Conservation (phyloP, 2,329 filamentous ascomycete genomes). For the Waltergamsia citrina region DNA sequence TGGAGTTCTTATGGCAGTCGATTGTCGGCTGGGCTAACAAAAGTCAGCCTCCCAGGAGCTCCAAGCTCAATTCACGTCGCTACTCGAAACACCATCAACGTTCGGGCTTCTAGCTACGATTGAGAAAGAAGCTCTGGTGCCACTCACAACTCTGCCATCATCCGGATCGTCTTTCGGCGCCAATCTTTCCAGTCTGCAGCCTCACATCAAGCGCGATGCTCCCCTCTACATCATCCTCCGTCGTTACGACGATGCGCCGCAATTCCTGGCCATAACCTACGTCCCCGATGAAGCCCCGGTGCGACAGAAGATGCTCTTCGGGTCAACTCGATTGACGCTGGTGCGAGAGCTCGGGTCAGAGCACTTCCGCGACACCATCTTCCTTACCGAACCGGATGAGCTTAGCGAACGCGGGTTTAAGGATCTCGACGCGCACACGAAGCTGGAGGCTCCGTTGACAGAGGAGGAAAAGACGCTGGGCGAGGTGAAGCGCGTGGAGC, state of each 20-base stretch:
- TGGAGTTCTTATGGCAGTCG: conserved; percentile 4
- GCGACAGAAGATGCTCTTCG: conserved; percentile 81
- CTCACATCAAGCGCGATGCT: conserved; percentile 54
- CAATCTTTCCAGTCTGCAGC: conserved; percentile 53
- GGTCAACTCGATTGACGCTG: conserved; percentile 65
- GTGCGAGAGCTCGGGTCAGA: conserved; percentile 70
- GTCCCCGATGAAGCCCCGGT: conserved; percentile 72
- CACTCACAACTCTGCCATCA: conserved; percentile 43
- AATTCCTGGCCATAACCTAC: conserved; percentile 64
- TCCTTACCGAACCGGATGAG: conserved; percentile 61
- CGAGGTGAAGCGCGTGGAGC: conserved; percentile 67
- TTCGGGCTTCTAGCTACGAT: conserved; percentile 69
- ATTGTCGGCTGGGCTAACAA: conserved; percentile 5
- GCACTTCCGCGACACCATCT: conserved; percentile 68
- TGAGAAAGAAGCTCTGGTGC: conserved; percentile 56
- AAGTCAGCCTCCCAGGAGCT: conserved; percentile 66
- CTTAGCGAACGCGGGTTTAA: conserved; percentile 60
- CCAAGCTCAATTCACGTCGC: conserved; percentile 58
- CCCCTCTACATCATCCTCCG: conserved; percentile 70
- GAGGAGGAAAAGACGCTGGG: conserved; percentile 66
- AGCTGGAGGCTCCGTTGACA: conserved; percentile 60
- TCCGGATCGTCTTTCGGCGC: conserved; percentile 47
- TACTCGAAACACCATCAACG: conserved; percentile 51
- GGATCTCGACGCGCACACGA: conserved; percentile 60
- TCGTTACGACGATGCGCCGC: conserved; percentile 46